phyloP scores from a whole-genome alignment of 345 rosid species.

The Nephelium lappaceum region DNA sequence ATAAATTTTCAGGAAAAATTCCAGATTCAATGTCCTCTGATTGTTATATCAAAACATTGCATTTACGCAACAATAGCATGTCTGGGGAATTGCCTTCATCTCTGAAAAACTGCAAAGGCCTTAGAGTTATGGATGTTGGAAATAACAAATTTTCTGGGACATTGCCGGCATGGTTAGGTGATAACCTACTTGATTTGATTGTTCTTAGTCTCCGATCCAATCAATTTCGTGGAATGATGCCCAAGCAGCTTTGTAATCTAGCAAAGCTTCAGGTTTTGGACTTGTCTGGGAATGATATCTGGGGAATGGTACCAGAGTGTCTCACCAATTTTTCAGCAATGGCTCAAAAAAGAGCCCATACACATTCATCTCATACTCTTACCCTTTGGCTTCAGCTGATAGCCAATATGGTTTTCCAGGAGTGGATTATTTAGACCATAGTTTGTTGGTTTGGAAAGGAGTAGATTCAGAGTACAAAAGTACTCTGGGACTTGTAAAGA shows the following conservation, averaged over 20 bases:
- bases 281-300: constrained; percentile 3
- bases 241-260: not conserved
- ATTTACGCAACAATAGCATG: constrained; percentile 21
- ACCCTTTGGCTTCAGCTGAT: not conserved
- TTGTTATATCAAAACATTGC: not conserved
- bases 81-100: constrained; percentile 15
- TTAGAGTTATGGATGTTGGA: too few relatives aligned
- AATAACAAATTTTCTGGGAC: not conserved
- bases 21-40: constrained; percentile 2
- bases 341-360: not conserved
- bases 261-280: not conserved
- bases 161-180: constrained; percentile 20
- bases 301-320: constrained; percentile 10
- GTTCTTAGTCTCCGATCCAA: constrained; percentile 26
- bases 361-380: not conserved
- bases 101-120: not conserved
- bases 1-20: too few relatives aligned
- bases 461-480: too few relatives aligned
- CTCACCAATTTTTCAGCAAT: constrained; percentile 9
- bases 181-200: not conserved
- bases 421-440: too few relatives aligned
- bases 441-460: too few relatives aligned
- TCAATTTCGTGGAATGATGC: constrained; percentile 18
- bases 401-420: too few relatives aligned
- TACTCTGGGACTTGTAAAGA: too few relatives aligned